Conservation (phyloP, 176 grass and related monocot genomes). For the Musa troglodytarum region DNA sequence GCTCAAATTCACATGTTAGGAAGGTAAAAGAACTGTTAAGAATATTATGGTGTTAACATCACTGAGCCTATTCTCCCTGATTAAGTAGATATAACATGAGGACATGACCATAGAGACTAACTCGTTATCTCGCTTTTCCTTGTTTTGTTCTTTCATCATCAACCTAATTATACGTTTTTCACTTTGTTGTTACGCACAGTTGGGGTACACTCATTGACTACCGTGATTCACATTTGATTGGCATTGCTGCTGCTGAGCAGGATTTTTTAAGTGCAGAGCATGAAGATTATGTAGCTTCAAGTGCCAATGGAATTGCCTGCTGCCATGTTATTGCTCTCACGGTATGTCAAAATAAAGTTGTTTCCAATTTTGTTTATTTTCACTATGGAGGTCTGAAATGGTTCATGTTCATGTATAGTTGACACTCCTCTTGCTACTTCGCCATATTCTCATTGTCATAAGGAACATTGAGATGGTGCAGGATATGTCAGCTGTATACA, state of each 20-base stretch:
- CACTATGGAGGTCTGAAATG: neutral
- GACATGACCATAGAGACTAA: too few relatives aligned
- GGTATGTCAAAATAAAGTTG: slow-evolving; percentile 27
- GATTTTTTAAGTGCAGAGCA: slow-evolving; percentile 75
- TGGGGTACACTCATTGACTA: slow-evolving; percentile 64
- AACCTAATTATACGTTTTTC: neutral
- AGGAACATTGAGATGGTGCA: slow-evolving; percentile 76
- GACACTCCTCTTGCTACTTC: slow-evolving; percentile 80
- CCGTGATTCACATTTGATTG: slow-evolving; percentile 78
- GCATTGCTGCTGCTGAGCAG: slow-evolving; percentile 83
- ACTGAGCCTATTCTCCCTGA: too few relatives aligned
- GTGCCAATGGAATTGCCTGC: slow-evolving; percentile 50
- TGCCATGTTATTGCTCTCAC: slow-evolving; percentile 69
- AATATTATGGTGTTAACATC: too few relatives aligned
- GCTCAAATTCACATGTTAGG: too few relatives aligned
- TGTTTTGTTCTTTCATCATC: neutral
- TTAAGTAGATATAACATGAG: too few relatives aligned
- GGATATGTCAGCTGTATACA: slow-evolving; percentile 66
- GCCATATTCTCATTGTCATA: slow-evolving; percentile 60
- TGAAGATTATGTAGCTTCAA: slow-evolving; percentile 53
- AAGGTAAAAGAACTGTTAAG: too few relatives aligned
- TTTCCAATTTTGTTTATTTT: neutral
- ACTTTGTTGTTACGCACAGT: slow-evolving; percentile 45
- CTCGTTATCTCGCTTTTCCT: too few relatives aligned
- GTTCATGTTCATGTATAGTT: slow-evolving; percentile 36